Evolutionary conservation across 1,284 basidiomycete genomes (phyloP), one percentile per base, ranked within the genome.

Genomic region (Leucoagaricus sp.): DNA sequence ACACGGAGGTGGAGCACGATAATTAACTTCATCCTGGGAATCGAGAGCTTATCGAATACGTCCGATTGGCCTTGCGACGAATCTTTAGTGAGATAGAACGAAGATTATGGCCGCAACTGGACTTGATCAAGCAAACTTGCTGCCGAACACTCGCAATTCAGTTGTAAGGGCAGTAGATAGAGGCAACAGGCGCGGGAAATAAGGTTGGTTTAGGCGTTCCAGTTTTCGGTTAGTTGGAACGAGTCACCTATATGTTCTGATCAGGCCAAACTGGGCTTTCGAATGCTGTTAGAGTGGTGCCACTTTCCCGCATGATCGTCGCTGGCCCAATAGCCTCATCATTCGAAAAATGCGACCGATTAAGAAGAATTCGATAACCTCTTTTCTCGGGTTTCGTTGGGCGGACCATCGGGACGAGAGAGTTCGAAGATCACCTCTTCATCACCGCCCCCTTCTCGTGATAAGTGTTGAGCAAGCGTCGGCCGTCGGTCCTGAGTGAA

Each of bases 1-100:
- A 53, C 52, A 50, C 29, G 47, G 48, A 50, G 48, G 54, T 50
- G 54, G 29, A 47, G 47, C 17, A 23, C 13, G n/a, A 45, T 56
- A 55, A 44, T 49, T 49, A 55, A 31, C 47, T 55, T 55, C 47
- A 15, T 36, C 31, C n/a, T 45, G 29, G 12, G 41, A 51, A 33
- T 36, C 25, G 9, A 21, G 49, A 57, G 49, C 49, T 28, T 51
- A 52, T 51, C 44, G 33, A 36, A 19, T 19, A 46, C 21, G 44
- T 57, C 49, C 31, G 49, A 57, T 57, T 52, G 42, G 31, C 34
- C 49, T 23, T 23, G 36, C 15, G 36, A 49, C 34, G 36, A 57
- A 57, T 57, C 49, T 44, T 38, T 41, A 15, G 49, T 23, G 49
- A 47, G 49, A 57, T 57, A 52, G 34, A 29, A 28, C n/a, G 26